phyloP scores from a whole-genome alignment of 2,329 filamentous ascomycete species.

The Beauveria sp. region DNA sequence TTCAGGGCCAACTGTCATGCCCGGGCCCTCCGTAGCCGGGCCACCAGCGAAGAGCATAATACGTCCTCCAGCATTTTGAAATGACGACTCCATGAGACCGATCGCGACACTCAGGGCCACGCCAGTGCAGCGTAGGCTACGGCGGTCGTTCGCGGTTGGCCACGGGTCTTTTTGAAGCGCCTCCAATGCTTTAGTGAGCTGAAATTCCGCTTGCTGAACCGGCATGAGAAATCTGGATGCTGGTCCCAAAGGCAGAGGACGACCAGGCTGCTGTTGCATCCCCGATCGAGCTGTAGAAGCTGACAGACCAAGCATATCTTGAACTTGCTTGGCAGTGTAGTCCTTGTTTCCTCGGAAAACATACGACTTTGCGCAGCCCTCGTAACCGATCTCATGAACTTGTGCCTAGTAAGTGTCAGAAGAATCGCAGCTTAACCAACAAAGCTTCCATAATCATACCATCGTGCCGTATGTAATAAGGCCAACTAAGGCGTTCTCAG shows the following conservation, averaged over 20 bases:
- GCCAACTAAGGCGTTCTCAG: slow-evolving; percentile 74
- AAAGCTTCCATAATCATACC: slow-evolving; percentile 39
- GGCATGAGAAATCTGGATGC: slow-evolving; percentile 87
- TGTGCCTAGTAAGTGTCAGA: slow-evolving; percentile 53
- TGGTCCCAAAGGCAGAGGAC: slow-evolving; percentile 68
- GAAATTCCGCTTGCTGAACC: slow-evolving; percentile 92
- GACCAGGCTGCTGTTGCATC: slow-evolving; percentile 66
- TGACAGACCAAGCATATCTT: slow-evolving; percentile 91
- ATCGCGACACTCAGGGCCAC: slow-evolving; percentile 94
- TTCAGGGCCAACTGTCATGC: slow-evolving; percentile 93
- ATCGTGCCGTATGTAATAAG: slow-evolving; percentile 89
- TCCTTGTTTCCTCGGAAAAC: slow-evolving; percentile 98
- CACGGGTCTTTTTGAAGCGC: slow-evolving; percentile 95
- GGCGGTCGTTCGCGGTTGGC: slow-evolving; percentile 90
- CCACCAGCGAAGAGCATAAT: slow-evolving; percentile 98
- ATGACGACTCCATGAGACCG: slow-evolving; percentile 85
- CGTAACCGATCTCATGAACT: slow-evolving; percentile 96
- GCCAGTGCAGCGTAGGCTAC: slow-evolving; percentile 84
- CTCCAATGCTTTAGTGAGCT: slow-evolving; percentile 92
- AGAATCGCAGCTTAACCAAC: not conserved
- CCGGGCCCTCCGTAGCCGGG: slow-evolving; percentile 89
- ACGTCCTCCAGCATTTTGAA: slow-evolving; percentile 88
- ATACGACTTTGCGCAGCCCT: slow-evolving; percentile 96
- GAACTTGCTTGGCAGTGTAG: slow-evolving; percentile 96
- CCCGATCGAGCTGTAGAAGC: slow-evolving; percentile 66